A percentile compares a stretch with the other conserved stretches of the same genome.
phyloP scores from a whole-genome alignment of 2,329 filamentous ascomycete genomes.

The Aspergillus terreus region DNA sequence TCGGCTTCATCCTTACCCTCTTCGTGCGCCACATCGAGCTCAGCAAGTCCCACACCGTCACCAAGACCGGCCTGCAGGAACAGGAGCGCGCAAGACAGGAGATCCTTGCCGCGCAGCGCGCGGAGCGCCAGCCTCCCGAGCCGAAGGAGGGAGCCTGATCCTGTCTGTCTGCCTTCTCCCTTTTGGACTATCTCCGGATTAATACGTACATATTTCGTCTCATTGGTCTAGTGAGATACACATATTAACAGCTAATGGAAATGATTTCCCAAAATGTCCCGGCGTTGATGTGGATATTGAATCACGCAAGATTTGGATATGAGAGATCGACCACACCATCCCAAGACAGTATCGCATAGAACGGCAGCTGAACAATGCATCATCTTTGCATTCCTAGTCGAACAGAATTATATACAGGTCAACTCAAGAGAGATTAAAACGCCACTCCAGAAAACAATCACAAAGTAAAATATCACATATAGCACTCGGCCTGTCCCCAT shows the following conservation, averaged over 20 bases:
- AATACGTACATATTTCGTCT: too few species aligned
- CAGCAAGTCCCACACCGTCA: slow-evolving; percentile 40
- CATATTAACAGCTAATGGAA: too few species aligned
- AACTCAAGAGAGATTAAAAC: not conserved
- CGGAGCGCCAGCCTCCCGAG: slow-evolving; percentile 46
- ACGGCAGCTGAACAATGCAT: too few species aligned
- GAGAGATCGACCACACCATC: too few species aligned
- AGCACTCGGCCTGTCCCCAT: slow-evolving; percentile 1
- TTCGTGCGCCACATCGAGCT: slow-evolving; percentile 38
- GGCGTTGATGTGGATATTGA: too few species aligned
- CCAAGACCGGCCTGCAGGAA: slow-evolving; percentile 43
- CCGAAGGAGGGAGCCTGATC: slow-evolving; percentile 47
- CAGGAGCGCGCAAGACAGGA: slow-evolving; percentile 42
- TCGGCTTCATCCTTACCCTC: slow-evolving; percentile 38
- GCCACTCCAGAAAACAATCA: not conserved
- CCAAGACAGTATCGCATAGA: too few species aligned
- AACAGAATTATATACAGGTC: not conserved
- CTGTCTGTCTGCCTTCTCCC: not conserved
- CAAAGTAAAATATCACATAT: not conserved
- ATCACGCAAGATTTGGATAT: too few species aligned
- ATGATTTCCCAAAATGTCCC: too few species aligned
- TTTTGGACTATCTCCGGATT: not conserved
- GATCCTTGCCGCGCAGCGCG: slow-evolving; percentile 24
- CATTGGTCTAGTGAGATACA: too few species aligned
- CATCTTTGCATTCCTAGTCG: too few species aligned